Base-by-base conservation (phyloP, 352 stramenopile genomes). In the Phytophthora pinifolia region DNA sequence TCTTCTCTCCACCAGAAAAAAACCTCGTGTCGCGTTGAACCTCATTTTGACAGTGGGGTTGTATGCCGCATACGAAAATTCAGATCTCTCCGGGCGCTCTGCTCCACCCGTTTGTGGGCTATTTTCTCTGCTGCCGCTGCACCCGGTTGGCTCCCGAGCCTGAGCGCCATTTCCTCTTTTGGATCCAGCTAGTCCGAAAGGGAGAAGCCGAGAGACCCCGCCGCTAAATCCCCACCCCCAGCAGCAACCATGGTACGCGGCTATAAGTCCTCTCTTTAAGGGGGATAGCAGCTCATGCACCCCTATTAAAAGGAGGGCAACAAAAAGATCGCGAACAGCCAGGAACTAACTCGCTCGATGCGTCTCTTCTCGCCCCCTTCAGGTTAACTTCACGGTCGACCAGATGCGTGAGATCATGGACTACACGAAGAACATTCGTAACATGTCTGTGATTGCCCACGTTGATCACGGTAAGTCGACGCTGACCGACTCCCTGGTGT, bases 401-500 rank as follows among this genome's bases (percentile, higher is more conserved):
- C 97, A 99, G 87, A 98, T 99, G 91, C 93, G 97, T 81, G 91
- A 97, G 69, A 93, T 96, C 79, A 93, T 93, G 83, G 97, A 99
- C 92, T 94, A 99, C 79, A 99, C 98, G 73, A 96, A 99, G 88
- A 99, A 99, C 88, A 99, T 99, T 86, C 94, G 98, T 90, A 99
- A 98, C 74, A 99, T 99, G 94, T 98, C 92, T 63, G 96, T 99
- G 63, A 99, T 99, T 85, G 97, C 97, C 54, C 97, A 99, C 91
- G 97, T 99, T 61, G 97, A 99, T 80, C 97, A 99, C 96, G 98
- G 98, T 65, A 99, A 99, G 84, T 99, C 97, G 39, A 99, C 97
- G 41, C 75, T 99, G 51, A 99, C 96, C 18, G 97, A 99, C 77
- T 98, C 93, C 46, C 88, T 99, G 18, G 96, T 99, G 66, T 98